Evolutionary conservation across 2,329 filamentous ascomycete genomes (phyloP).

Genomic region (Hawksworthiomyces lignivorus): DNA sequence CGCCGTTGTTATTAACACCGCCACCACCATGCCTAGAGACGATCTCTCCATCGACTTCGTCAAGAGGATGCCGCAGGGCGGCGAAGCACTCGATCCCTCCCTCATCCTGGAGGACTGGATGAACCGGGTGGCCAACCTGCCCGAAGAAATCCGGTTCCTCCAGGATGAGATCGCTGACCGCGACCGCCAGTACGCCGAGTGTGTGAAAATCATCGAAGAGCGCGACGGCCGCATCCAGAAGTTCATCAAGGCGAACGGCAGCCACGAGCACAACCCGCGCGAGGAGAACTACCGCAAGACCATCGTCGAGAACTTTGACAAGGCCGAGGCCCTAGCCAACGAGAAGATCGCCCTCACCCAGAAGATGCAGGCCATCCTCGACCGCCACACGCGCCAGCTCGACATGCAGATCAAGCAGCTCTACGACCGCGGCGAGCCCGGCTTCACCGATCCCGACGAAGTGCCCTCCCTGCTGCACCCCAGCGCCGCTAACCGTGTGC

Average conservation of each 20-base stretch:
- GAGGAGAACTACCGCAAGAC: slow-evolving; percentile 60
- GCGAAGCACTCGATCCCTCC: slow-evolving; percentile 55
- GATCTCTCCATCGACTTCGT: slow-evolving; percentile 64
- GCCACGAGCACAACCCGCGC: slow-evolving; percentile 65
- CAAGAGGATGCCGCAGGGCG: slow-evolving; percentile 54
- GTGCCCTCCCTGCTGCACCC: slow-evolving; percentile 55
- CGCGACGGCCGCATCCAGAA: slow-evolving; percentile 71
- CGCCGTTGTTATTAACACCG: slow-evolving; percentile 13
- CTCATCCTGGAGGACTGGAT: slow-evolving; percentile 74
- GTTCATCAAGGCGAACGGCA: slow-evolving; percentile 71
- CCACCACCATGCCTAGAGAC: slow-evolving; percentile 69
- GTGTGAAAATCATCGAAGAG: slow-evolving; percentile 60
- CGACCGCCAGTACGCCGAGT: slow-evolving; percentile 63
- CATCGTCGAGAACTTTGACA: slow-evolving; percentile 60
- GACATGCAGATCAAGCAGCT: slow-evolving; percentile 56
- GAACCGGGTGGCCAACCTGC: slow-evolving; percentile 67
- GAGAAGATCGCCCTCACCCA: slow-evolving; percentile 67
- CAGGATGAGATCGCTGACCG: slow-evolving; percentile 79
- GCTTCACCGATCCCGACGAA: slow-evolving; percentile 55
- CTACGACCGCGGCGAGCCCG: slow-evolving; percentile 53
- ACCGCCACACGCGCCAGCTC: slow-evolving; percentile 55
- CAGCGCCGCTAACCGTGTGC: slow-evolving; percentile 42
- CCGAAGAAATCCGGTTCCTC: slow-evolving; percentile 74
- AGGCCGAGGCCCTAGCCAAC: slow-evolving; percentile 61
- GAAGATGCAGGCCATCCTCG: slow-evolving; percentile 52